phyloP scores from a whole-genome alignment of 2,329 filamentous ascomycete genomes.

The Alternaria angustiovoidea region DNA sequence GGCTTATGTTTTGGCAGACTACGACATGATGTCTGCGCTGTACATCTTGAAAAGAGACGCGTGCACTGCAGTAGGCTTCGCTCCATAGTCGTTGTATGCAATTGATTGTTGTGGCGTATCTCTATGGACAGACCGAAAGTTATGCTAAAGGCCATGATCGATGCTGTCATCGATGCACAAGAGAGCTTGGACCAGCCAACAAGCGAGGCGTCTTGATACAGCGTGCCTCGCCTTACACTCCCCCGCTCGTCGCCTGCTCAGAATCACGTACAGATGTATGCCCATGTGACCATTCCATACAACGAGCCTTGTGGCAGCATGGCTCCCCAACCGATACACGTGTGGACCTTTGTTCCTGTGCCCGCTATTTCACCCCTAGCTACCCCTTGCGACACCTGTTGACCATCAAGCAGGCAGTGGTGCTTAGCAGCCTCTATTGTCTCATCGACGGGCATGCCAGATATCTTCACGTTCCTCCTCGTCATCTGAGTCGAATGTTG shows the following conservation, averaged over 20 bases:
- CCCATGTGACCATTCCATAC: background rate
- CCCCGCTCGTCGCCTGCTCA: background rate
- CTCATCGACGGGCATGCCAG: background rate
- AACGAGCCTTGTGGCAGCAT: background rate
- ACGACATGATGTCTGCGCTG: background rate
- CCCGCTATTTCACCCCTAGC: background rate
- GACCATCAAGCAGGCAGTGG: background rate
- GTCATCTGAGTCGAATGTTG: conserved; percentile 35
- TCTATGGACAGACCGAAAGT: conserved; percentile 1
- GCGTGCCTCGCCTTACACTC: background rate
- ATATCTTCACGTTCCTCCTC: conserved; percentile 20
- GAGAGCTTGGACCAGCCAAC: conserved; percentile 8
- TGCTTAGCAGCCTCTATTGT: background rate
- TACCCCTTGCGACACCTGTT: background rate
- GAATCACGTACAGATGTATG: background rate
- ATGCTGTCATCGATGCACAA: conserved; percentile 16
- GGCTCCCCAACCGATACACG: background rate
- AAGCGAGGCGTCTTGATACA: background rate
- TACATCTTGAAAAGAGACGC: conserved; percentile 16
- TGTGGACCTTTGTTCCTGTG: background rate
- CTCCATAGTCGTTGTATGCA: conserved; percentile 22
- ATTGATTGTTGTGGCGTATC: conserved; percentile 6
- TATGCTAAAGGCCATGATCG: conserved; percentile 2
- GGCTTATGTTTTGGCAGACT: background rate
- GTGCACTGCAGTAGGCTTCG: conserved; percentile 21